phyloP scores from a whole-genome alignment of 1,139 yeast species.

The Casaregolazyma lundiana region DNA sequence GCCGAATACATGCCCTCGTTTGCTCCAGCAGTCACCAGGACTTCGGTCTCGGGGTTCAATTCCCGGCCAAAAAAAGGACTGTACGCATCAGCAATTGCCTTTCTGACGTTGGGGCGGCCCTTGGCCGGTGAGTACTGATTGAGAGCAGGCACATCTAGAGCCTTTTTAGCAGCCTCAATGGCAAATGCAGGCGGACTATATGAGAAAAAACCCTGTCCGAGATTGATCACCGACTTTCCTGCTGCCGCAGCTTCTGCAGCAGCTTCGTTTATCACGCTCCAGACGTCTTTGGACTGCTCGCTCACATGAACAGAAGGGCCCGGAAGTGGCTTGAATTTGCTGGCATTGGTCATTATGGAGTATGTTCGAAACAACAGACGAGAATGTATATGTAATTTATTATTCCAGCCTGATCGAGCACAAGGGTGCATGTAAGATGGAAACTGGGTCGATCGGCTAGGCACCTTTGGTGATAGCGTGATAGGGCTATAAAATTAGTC shows the following conservation, averaged over 20 bases:
- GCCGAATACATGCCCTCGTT: constrained; percentile 89
- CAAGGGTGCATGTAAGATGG: background rate
- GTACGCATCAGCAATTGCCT: constrained; percentile 67
- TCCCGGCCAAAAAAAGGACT: constrained; percentile 58
- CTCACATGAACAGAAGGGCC: constrained; percentile 24
- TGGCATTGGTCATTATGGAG: constrained; percentile 3
- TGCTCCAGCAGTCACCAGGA: constrained; percentile 91
- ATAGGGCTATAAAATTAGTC: background rate
- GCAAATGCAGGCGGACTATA: constrained; percentile 93
- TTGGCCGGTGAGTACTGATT: constrained; percentile 92
- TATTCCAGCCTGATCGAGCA: background rate
- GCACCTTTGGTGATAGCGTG: background rate
- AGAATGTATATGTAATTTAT: background rate
- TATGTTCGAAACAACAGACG: background rate
- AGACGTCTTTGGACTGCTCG: constrained; percentile 61
- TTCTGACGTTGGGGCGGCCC: constrained; percentile 73
- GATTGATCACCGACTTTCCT: constrained; percentile 71
- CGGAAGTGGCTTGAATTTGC: constrained; percentile 20
- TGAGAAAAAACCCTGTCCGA: constrained; percentile 96
- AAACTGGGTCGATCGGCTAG: background rate
- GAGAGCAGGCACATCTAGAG: constrained; percentile 63
- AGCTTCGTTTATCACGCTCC: constrained; percentile 92
- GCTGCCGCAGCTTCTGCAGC: constrained; percentile 66
- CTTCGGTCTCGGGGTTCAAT: constrained; percentile 55
- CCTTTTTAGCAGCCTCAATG: constrained; percentile 70